phyloP scores from a whole-genome alignment of 148 eudicot species.

The Suaeda aralocaspica region DNA sequence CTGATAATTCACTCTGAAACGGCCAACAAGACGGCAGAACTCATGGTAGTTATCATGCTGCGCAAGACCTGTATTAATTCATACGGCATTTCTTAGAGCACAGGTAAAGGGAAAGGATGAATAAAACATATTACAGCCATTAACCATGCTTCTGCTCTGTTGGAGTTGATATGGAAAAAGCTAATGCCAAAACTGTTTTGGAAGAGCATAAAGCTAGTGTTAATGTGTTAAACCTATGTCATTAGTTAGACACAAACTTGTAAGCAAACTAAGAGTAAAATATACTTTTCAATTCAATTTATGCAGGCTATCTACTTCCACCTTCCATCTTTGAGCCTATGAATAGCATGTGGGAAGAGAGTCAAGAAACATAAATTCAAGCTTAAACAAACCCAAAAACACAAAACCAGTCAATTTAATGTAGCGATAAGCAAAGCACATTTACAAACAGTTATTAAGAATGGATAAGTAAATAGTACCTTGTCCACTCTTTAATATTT shows the following conservation, averaged over 20 bases:
- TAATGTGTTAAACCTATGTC: no score
- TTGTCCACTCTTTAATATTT: conserved; percentile 69
- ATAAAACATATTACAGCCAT: not conserved
- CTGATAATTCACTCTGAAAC: conserved; percentile 84
- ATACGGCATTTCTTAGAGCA: not conserved
- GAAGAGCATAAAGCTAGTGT: not conserved
- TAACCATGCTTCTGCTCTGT: not conserved
- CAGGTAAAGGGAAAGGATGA: not conserved
- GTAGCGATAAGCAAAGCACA: no score
- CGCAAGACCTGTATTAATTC: conserved; percentile 58
- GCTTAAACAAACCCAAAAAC: no score
- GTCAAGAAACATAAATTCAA: no score
- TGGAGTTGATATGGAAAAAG: not conserved
- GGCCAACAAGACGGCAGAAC: conserved; percentile 91
- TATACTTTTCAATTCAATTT: no score
- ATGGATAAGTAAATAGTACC: conserved; percentile 34
- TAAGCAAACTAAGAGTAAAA: no score
- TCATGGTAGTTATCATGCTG: conserved; percentile 90
- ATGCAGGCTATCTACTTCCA: no score
- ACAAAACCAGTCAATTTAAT: no score
- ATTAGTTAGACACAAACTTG: no score
- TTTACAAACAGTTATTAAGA: not conserved
- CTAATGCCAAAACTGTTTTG: not conserved
- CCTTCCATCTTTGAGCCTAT: no score
- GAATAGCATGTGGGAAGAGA: no score